phyloP scores from a whole-genome alignment of 768 basidiomycete species.

The Psilocybe subaeruginosa region DNA sequence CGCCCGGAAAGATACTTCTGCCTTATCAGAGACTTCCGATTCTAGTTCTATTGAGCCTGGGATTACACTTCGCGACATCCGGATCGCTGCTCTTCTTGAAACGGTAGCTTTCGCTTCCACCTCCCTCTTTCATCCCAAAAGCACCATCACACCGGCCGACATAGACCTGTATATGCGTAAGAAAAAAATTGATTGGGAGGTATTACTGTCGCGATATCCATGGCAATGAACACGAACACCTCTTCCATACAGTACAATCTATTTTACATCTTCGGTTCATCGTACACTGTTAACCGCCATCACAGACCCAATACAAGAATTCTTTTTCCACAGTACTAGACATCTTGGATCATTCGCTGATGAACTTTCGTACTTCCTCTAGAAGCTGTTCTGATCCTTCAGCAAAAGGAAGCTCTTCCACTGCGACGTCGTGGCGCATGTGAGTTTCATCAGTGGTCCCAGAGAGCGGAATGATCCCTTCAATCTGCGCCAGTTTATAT shows the following conservation, averaged over 20 bases:
- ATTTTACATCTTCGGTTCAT: too few relatives aligned
- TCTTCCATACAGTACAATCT: too few relatives aligned
- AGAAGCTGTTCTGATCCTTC: constrained; percentile 15
- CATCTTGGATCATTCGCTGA: constrained; percentile 6
- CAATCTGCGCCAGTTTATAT: constrained; percentile 68
- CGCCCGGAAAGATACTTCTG: constrained; percentile 10
- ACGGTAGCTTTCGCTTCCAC: background rate
- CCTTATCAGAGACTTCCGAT: background rate
- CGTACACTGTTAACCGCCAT: too few relatives aligned
- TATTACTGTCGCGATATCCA: too few relatives aligned
- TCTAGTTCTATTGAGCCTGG: constrained; percentile 30
- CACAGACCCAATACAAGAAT: too few relatives aligned
- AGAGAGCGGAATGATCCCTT: constrained; percentile 71
- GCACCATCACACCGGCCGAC: too few relatives aligned
- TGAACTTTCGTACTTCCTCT: constrained; percentile 14
- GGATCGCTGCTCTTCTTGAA: constrained; percentile 50
- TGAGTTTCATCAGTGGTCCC: constrained; percentile 73
- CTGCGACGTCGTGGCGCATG: constrained; percentile 59
- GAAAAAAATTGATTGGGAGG: too few relatives aligned
- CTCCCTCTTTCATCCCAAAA: too few relatives aligned
- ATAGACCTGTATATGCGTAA: too few relatives aligned
- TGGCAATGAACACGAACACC: too few relatives aligned
- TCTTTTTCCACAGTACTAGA: too few relatives aligned
- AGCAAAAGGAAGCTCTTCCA: constrained; percentile 25
- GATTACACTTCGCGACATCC: constrained; percentile 54